Percentiles rank a stretch among this genome's conserved stretches.
These are phyloP conservation scores for Chaetothyriales sp. DNA, from an alignment of 2,329 filamentous ascomycete species.

Conservation along the genomic window DNA sequence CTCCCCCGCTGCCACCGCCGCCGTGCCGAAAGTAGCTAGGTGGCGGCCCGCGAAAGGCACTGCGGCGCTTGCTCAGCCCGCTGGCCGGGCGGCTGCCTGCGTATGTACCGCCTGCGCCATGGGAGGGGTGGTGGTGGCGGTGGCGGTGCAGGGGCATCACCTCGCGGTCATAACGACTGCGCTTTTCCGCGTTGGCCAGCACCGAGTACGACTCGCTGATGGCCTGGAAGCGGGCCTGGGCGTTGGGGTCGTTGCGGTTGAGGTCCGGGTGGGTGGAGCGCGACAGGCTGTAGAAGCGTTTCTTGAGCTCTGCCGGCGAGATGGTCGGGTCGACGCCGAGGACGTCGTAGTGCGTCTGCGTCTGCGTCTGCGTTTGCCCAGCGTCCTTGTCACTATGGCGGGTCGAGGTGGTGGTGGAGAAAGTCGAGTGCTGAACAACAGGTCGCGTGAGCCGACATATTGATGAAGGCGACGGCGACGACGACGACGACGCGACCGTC, in stretches of 20 bases:
- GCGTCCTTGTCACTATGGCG: not conserved
- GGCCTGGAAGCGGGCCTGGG: constrained; percentile 62
- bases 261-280: constrained; percentile 87
- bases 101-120: constrained; percentile 20
- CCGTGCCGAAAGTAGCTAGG: constrained; percentile 77
- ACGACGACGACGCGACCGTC: not conserved
- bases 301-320: constrained; percentile 68
- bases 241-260: constrained; percentile 61
- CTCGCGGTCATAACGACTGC: constrained; percentile 63
- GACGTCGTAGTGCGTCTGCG: constrained; percentile 64
- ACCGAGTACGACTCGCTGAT: constrained; percentile 73
- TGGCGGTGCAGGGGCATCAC: constrained; percentile 25
- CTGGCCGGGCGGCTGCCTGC: constrained; percentile 50
- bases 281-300: constrained; percentile 82
- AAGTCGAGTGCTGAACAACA: not conserved
- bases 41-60: constrained; percentile 70
- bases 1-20: constrained; percentile 41
- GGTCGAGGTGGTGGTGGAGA: not conserved
- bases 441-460: not conserved
- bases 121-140: constrained; percentile 20
- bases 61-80: constrained; percentile 63
- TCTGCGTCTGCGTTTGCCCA: not conserved
- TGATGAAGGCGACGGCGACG: not conserved
- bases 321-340: constrained; percentile 60
- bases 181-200: constrained; percentile 59